Conservation (phyloP, 2,329 filamentous ascomycete species). For the Fusarium sambucinum region DNA sequence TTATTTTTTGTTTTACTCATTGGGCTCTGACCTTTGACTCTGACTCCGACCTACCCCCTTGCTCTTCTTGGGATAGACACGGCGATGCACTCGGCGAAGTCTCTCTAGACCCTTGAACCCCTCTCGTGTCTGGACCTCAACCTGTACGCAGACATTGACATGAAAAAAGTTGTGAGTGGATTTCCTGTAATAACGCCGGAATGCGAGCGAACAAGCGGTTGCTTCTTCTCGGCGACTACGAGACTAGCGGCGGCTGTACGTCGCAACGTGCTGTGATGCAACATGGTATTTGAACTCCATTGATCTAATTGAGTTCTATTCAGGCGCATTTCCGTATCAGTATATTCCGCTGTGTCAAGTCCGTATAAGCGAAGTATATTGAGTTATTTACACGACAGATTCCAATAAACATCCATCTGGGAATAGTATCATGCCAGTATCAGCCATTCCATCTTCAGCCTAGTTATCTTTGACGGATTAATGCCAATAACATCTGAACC, state of each 20-base stretch:
- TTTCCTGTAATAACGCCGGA: slow-evolving; percentile 40
- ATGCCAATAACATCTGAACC: slow-evolving; percentile 21
- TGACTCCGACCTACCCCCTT: slow-evolving; percentile 12
- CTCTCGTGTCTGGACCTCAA: slow-evolving; percentile 31
- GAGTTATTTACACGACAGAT: slow-evolving; percentile 26
- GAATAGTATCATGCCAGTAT: slow-evolving; percentile 1
- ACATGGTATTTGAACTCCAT: slow-evolving; percentile 29
- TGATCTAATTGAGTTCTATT: neutral
- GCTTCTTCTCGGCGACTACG: slow-evolving; percentile 33
- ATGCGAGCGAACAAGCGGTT: slow-evolving; percentile 37
- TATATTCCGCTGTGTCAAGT: slow-evolving; percentile 25
- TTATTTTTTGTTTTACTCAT: slow-evolving; percentile 34
- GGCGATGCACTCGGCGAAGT: slow-evolving; percentile 38
- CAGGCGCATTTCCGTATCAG: slow-evolving; percentile 25
- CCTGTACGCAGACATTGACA: slow-evolving; percentile 20
- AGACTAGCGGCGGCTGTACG: slow-evolving; percentile 34
- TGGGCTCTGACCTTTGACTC: slow-evolving; percentile 7
- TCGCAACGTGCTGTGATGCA: slow-evolving; percentile 34
- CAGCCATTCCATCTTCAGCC: slow-evolving; percentile 28
- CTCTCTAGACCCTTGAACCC: slow-evolving; percentile 39
- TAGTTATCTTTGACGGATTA: slow-evolving; percentile 26
- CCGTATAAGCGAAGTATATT: slow-evolving; percentile 10
- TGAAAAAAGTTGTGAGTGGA: slow-evolving; percentile 29
- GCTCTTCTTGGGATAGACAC: slow-evolving; percentile 44
- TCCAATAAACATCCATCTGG: neutral